phyloP scores from a whole-genome alignment of 129 eudicot species.

The Chrysanthemum seticuspe region DNA sequence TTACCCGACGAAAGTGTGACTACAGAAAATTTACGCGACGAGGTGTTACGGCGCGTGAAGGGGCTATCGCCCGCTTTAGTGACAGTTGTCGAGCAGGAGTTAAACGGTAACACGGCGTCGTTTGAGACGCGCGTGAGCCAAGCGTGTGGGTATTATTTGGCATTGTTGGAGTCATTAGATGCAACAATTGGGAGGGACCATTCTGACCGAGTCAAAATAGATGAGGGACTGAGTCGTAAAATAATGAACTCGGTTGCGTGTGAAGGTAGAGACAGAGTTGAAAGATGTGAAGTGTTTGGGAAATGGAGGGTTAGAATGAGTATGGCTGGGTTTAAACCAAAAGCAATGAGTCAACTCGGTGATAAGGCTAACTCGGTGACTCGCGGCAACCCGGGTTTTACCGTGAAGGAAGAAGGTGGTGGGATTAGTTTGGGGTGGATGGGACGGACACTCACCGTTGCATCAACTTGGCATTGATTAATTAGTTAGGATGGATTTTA shows the following conservation, averaged over 20 bases:
- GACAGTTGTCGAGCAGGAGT: slow-evolving; percentile 83
- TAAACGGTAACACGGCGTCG: slow-evolving; percentile 77
- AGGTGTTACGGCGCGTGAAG: slow-evolving; percentile 74
- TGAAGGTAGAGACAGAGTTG: slow-evolving; percentile 90
- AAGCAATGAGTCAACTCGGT: slow-evolving; percentile 40
- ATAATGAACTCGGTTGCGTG: slow-evolving; percentile 89
- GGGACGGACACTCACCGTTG: slow-evolving; percentile 85
- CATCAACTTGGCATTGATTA: slow-evolving; percentile 68
- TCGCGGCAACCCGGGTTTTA: slow-evolving; percentile 81
- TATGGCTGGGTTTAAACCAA: slow-evolving; percentile 84
- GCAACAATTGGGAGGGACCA: slow-evolving; percentile 49
- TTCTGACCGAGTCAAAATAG: slow-evolving; percentile 57
- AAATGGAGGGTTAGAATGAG: slow-evolving; percentile 98
- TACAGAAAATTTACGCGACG: slow-evolving; percentile 88
- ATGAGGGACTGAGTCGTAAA: slow-evolving; percentile 88
- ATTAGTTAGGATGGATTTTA: neutral
- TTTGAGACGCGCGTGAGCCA: slow-evolving; percentile 66
- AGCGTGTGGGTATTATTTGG: slow-evolving; percentile 59
- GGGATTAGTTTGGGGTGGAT: slow-evolving; percentile 90
- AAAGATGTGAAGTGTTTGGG: slow-evolving; percentile 93
- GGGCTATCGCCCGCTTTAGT: slow-evolving; percentile 59
- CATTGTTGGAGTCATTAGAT: slow-evolving; percentile 76
- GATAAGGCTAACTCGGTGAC: slow-evolving; percentile 57
- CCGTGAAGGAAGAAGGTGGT: slow-evolving; percentile 58
- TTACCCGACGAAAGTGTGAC: slow-evolving; percentile 95